These are phyloP conservation scores for Hymenoscyphus infarciens DNA, from an alignment of 2,329 filamentous ascomycete species.

Conservation along the genomic window DNA sequence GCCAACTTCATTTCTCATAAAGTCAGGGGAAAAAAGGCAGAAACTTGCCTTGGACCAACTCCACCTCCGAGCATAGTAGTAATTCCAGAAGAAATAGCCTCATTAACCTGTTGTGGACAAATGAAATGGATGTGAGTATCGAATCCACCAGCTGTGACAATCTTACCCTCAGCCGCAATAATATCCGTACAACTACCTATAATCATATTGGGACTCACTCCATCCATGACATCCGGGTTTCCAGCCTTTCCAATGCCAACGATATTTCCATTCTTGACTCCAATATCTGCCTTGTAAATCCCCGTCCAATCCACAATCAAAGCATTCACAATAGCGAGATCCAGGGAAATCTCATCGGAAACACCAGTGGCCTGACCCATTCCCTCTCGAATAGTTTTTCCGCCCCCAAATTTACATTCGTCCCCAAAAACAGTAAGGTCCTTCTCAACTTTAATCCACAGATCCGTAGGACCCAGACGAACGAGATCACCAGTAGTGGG, in stretches of 20 bases:
- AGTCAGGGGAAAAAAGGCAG: background rate
- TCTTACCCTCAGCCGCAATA: constrained; percentile 84
- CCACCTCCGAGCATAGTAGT: constrained; percentile 90
- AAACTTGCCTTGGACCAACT: constrained; percentile 72
- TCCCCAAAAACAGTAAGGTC: constrained; percentile 85
- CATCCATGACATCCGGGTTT: constrained; percentile 96
- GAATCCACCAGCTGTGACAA: constrained; percentile 84
- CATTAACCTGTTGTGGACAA: constrained; percentile 85
- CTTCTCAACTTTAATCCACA: constrained; percentile 88
- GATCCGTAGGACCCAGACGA: constrained; percentile 74
- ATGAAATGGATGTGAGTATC: constrained; percentile 94
- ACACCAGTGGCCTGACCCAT: constrained; percentile 91
- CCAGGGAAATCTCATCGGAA: constrained; percentile 66
- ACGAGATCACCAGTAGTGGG: constrained; percentile 87
- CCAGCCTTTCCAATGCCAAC: constrained; percentile 90
- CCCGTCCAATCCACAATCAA: constrained; percentile 87
- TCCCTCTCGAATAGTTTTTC: constrained; percentile 88
- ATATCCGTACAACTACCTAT: constrained; percentile 89
- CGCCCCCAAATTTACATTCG: constrained; percentile 92
- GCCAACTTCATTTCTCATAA: background rate
- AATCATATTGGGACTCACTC: constrained; percentile 72
- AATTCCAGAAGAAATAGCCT: constrained; percentile 79
- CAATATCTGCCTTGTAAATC: constrained; percentile 96
- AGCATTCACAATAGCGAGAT: constrained; percentile 86
- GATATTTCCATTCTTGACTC: constrained; percentile 83